These are phyloP conservation scores for Mycena galericulata DNA, from an alignment of 768 basidiomycete species.

Conservation along the genomic window DNA sequence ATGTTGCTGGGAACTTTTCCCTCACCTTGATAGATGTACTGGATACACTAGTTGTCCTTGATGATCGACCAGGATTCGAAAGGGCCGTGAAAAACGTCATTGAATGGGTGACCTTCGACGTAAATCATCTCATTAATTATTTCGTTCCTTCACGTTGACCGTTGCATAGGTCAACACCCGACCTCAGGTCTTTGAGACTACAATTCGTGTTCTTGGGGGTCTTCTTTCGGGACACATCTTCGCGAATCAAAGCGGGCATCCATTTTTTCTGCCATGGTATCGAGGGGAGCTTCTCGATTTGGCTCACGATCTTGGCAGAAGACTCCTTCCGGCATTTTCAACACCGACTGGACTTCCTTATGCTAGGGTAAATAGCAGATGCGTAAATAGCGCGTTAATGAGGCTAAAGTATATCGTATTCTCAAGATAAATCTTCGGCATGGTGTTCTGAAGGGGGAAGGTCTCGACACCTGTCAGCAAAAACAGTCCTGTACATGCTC, in stretches of 20 bases:
- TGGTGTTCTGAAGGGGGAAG: slow-evolving; percentile 83
- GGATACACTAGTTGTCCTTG: slow-evolving; percentile 91
- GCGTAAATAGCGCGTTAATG: slow-evolving; percentile 23
- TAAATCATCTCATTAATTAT: slow-evolving; percentile 40
- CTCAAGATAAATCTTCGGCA: slow-evolving; percentile 83
- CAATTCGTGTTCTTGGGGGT: slow-evolving; percentile 93
- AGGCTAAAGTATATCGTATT: slow-evolving; percentile 13
- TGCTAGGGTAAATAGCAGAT: slow-evolving; percentile 72
- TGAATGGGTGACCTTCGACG: slow-evolving; percentile 88
- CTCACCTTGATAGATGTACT: slow-evolving; percentile 85
- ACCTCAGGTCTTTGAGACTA: slow-evolving; percentile 99
- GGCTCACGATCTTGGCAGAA: slow-evolving; percentile 88
- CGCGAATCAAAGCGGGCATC: slow-evolving; percentile 72
- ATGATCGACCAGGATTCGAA: slow-evolving; percentile 83
- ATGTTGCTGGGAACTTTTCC: slow-evolving; percentile 95
- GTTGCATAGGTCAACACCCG: slow-evolving; percentile 70
- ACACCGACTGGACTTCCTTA: slow-evolving; percentile 94
- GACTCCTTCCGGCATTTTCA: slow-evolving; percentile 91
- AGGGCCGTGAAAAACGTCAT: slow-evolving; percentile 87
- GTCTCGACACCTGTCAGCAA: slow-evolving; percentile 82
- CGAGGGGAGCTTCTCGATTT: slow-evolving; percentile 80
- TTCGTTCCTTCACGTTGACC: background rate
- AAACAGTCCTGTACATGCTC: background rate
- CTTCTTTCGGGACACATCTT: slow-evolving; percentile 88
- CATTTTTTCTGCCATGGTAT: slow-evolving; percentile 89